Conservation (phyloP, 192 early-diverging fungal species). For the Linnemannia schmuckeri region DNA sequence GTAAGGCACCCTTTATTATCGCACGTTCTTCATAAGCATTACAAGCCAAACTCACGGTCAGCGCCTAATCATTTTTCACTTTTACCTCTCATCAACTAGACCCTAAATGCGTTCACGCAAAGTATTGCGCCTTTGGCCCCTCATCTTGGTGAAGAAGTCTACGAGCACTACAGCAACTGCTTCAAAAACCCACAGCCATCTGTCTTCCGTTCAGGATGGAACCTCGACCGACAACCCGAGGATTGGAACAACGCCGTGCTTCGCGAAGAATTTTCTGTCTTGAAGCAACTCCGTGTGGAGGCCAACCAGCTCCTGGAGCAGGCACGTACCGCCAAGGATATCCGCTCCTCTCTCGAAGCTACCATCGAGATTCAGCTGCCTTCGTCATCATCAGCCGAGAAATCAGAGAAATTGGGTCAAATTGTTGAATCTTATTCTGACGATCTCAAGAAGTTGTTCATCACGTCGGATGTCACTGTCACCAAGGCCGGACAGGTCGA, state of each 20-base stretch:
- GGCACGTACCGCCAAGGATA: constrained; percentile 65
- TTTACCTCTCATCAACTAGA: constrained; percentile 26
- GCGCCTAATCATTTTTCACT: background rate
- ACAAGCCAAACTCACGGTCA: too few relatives aligned
- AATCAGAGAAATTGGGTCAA: background rate
- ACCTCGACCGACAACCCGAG: constrained; percentile 49
- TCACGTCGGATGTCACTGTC: constrained; percentile 61
- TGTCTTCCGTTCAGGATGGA: constrained; percentile 75
- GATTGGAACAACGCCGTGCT: constrained; percentile 60
- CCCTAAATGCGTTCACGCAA: constrained; percentile 71
- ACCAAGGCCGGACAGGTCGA: background rate
- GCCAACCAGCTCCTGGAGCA: constrained; percentile 66
- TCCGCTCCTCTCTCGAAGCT: constrained; percentile 68
- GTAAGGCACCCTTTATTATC: constrained; percentile 35
- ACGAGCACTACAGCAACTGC: constrained; percentile 68
- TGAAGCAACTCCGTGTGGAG: constrained; percentile 61
- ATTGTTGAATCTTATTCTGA: constrained; percentile 32
- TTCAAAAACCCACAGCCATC: constrained; percentile 55
- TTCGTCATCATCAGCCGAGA: constrained; percentile 14
- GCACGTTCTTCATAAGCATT: background rate
- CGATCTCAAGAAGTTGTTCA: constrained; percentile 63
- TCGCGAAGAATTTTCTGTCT: constrained; percentile 56
- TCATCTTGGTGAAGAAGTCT: constrained; percentile 81
- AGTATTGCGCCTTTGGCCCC: constrained; percentile 75
- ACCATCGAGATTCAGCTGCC: constrained; percentile 54